Conservation (phyloP, 805 yeast genomes). For the Barnettozyma pratensis region DNA sequence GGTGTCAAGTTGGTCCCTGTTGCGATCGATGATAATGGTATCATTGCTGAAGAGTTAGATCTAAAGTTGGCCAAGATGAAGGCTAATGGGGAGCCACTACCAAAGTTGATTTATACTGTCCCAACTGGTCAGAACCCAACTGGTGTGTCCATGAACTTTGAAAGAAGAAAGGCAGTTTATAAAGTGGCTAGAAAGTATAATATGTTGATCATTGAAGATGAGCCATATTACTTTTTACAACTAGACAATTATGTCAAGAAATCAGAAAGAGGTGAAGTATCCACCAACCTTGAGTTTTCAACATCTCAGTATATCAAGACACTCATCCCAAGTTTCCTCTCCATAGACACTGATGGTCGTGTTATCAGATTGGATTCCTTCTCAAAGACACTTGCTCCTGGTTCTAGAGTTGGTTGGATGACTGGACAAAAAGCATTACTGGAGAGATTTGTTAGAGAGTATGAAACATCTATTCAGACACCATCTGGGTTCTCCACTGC, state of each 20-base stretch:
- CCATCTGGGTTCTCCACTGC: conserved; percentile 72
- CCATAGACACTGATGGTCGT: conserved; percentile 71
- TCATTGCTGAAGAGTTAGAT: conserved; percentile 66
- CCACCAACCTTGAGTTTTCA: too few relatives aligned
- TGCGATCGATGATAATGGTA: conserved; percentile 72
- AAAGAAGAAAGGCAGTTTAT: conserved; percentile 76
- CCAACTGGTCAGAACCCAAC: conserved; percentile 98
- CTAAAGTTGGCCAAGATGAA: conserved; percentile 41
- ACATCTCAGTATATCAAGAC: too few relatives aligned
- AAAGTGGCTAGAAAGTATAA: conserved; percentile 79
- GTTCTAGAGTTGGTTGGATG: conserved; percentile 67
- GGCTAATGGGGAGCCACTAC: conserved; percentile 69
- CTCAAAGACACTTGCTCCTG: conserved; percentile 76
- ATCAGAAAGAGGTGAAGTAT: conserved; percentile 16
- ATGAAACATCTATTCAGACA: conserved; percentile 68
- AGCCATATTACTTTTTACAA: conserved; percentile 95
- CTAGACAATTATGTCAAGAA: conserved; percentile 69
- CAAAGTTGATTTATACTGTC: conserved; percentile 82
- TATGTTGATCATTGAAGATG: conserved; percentile 85
- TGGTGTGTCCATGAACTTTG: conserved; percentile 72
- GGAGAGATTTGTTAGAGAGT: conserved; percentile 49
- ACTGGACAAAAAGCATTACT: conserved; percentile 54
- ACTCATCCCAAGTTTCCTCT: conserved; percentile 50
- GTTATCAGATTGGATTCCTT: conserved; percentile 77
- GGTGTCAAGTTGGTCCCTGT: conserved; percentile 68